Percentiles rank a stretch among this genome's conserved stretches.
These are phyloP conservation scores for Pisolithus albus DNA, from an alignment of 768 basidiomycete genomes.

Conservation along the genomic window DNA sequence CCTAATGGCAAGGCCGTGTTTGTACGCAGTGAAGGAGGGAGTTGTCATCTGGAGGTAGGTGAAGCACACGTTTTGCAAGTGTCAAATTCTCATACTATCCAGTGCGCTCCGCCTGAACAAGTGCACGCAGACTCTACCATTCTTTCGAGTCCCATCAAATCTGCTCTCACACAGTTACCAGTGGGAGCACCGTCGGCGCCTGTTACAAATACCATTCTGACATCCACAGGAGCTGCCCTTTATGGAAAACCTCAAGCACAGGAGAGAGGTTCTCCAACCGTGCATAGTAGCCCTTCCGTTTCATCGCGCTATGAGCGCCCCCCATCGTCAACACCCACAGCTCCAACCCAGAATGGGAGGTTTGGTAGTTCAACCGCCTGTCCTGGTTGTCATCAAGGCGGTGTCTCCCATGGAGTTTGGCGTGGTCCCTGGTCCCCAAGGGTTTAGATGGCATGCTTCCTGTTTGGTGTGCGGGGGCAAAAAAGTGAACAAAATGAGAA, in stretches of 20 bases:
- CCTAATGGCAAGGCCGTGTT: constrained; percentile 63
- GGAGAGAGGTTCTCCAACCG: constrained; percentile 9
- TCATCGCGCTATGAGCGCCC: constrained; percentile 27
- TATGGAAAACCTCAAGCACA: constrained; percentile 6
- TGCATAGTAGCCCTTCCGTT: constrained; percentile 13
- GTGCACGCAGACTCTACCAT: constrained; percentile 9
- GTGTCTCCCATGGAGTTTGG: constrained; percentile 83
- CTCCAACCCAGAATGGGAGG: constrained; percentile 19
- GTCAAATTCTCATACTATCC: constrained; percentile 3
- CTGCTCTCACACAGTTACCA: constrained; percentile 8
- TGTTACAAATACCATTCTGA: constrained; percentile 14
- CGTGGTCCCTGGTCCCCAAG: constrained; percentile 79
- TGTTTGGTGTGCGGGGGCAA: constrained; percentile 82
- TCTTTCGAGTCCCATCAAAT: constrained; percentile 5
- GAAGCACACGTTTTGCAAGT: background rate
- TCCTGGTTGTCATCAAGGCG: constrained; percentile 63
- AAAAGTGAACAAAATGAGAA: constrained; percentile 34
- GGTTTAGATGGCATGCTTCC: constrained; percentile 69
- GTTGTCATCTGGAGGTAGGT: constrained; percentile 58
- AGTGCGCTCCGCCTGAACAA: constrained; percentile 42
- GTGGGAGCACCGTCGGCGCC: constrained; percentile 12
- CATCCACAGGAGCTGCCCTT: constrained; percentile 1
- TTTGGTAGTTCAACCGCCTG: constrained; percentile 44
- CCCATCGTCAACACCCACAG: constrained; percentile 11
- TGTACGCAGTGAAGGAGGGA: constrained; percentile 55